Base-by-base conservation (phyloP, 1,284 basidiomycete genomes). In the Xerocomus minutiporus region DNA sequence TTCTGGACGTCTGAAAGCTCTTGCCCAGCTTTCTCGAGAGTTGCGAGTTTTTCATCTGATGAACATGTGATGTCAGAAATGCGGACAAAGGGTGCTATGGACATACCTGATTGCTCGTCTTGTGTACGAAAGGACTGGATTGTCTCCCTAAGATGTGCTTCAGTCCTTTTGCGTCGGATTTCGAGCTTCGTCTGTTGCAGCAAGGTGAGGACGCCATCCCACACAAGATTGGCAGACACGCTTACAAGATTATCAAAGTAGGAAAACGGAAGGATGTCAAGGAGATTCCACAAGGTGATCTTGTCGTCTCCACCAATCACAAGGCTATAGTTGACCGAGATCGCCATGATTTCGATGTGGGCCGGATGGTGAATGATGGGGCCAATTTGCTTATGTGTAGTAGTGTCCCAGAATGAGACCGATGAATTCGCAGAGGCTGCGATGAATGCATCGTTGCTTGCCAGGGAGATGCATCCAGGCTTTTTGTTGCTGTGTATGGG, bases 231-330 rank as follows among this genome's bases (percentile, higher is more conserved):
- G 17, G 17, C 17, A 17, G 17, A 17, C 32, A 7, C 25, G 28
- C 58, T 57, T 34, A 59, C 57, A 28, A 35, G 34, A 35, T 15
- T 2, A 7, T 39, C 53, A 17, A 36, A 8, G 25, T 57, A 51
- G 17, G 2, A 23, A 5, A 41, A 11, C 3, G 57, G 58, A 23
- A 59, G 40, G 0, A 46, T 17, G 4, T 49, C 36, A 25, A 2
- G 3, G 8, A 60, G 28, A 29, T 20, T n/a, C 28, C 15, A 5
- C 4, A 53, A 9, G 2, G 20, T 13, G 8, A 59, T 46, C 1
- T 20, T 41, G 1, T 8, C 15, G 6, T 20, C 29, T 3, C 48
- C 56, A 12, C n/a, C 17, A 3, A 40, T 43, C 2, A 36, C 51
- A 8, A 60, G 25, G 4, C 39, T 15, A 20, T 50, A 17, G 9